Base-by-base conservation (phyloP, 805 yeast genomes). In the Kodamaea kaohsiungensis region DNA sequence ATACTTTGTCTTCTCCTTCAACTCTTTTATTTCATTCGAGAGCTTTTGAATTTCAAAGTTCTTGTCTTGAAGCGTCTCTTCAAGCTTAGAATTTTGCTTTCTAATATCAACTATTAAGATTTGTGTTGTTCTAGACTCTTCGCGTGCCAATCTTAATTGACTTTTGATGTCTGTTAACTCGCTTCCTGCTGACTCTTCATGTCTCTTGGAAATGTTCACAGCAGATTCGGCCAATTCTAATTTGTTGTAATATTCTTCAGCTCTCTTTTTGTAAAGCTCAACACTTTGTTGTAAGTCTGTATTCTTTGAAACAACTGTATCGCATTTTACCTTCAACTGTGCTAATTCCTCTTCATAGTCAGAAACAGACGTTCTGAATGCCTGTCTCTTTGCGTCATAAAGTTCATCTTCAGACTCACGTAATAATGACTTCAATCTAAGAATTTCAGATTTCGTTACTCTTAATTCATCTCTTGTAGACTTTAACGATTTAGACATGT, bases 221-320 rank as follows among this genome's bases (percentile, higher is more conserved):
- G 89, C 88, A 48, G 85, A 77, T 64, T 92, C 97, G 1, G 95
- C 92, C 49, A 82, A 80, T 62, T 91, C 96, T 22, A 91, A 74
- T 62, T 89, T 88, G 54, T 78, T 76, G 60, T 80, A 83, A 65
- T 89, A 88, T 56, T 86, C 88, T 37, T 89, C 92, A 35, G 96
- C 84, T 56, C 96, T 80, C 15, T 76, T 69, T 63, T 85, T 87
- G 69, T 88, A 91, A 33, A 87, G 72, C 39, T 81, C 82, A 17
- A 87, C 71, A 30, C 82, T 78, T 39, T 80, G 77, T 1, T 75
- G 65, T 30, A 90, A 70, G 30, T 89, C 86, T 1, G 65, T 62
- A 59, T 83, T 85, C 61, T 83, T 86, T n/a, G 76, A 65, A 40
- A 75, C 76, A 13, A 87, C 68, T 1, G 86, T 79, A 46, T 85